Conservation (phyloP, 441 rosid species). For the Pelargonium citronellum region DNA sequence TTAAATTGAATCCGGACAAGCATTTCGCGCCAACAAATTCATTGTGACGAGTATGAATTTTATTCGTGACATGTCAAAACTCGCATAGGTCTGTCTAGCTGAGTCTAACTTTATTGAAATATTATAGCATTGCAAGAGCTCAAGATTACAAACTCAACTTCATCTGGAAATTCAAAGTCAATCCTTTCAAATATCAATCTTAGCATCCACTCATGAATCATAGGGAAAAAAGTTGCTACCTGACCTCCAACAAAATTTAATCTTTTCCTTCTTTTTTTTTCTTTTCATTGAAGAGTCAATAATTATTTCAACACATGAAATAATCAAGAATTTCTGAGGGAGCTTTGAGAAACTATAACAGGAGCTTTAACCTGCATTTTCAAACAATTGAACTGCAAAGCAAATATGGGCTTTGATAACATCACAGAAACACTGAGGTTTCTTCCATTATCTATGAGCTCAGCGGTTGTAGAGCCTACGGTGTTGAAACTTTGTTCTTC, state of each 20-base stretch:
- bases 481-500: constrained; percentile 15
- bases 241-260: not conserved
- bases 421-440: constrained; percentile 50
- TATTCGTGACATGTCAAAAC: too few relatives aligned
- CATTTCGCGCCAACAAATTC: too few relatives aligned
- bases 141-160: not conserved
- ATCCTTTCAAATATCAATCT: not conserved
- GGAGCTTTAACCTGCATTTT: constrained; percentile 92
- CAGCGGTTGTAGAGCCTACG: constrained; percentile 17
- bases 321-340: constrained; percentile 27
- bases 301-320: not conserved
- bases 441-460: constrained; percentile 26
- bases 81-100: too few relatives aligned
- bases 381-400: constrained; percentile 63
- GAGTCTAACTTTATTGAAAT: too few relatives aligned
- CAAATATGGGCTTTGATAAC: constrained; percentile 76
- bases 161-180: not conserved
- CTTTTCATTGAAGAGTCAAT: not conserved
- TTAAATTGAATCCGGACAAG: too few relatives aligned
- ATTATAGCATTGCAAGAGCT: too few relatives aligned
- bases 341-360: constrained; percentile 30
- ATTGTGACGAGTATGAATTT: too few relatives aligned
- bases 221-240: not conserved
- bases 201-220: not conserved
- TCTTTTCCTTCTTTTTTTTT: not conserved